Base-by-base conservation (phyloP, 495 filamentous ascomycete species). In the Cercophora newfieldiana region DNA sequence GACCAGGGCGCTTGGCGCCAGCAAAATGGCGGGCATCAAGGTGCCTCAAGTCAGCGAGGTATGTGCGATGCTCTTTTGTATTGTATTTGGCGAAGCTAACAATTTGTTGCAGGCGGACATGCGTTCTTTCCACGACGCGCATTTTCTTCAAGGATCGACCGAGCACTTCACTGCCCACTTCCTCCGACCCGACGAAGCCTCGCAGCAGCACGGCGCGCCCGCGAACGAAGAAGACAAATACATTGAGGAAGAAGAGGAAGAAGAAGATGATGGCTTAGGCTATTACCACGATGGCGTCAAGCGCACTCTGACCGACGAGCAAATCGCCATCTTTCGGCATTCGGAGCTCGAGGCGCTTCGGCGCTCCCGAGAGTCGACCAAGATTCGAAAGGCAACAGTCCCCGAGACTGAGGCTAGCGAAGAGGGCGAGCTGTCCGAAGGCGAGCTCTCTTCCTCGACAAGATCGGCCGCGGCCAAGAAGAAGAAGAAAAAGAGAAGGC, bases 261-360 rank as follows among this genome's bases (percentile, higher is more conserved):
- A 84, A 4, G 84, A 89, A 21, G 88, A 91, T 18, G 90, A 95
- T 68, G 89, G 81, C 7, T 83, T 97, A 14, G 96, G 94, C 24
- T 95, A 93, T 76, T 99, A 97, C 72, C 80, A 85, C 6, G 94
- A 98, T 68, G 94, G 96, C 16, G 86, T 88, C 61, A 96, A 96
- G 74, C 88, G 96, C 6, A 97, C 93, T 7, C 80, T 99, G 58
- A 98, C 96, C 1, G 91, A 97, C 74, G 91, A 91, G 63, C 90
- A 99, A 77, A 91, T 97, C 51, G 87, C 83, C 19, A 95, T 97
- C 47, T 97, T 98, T 73, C 82, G 95, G 64, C 90, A 95, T 73
- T 95, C 89, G 16, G 95, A 99, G 78, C 85, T 98, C 50, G 87
- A 96, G 71, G 71, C 82, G 7, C 77, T 97, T 19, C 77, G 92